Conservation (phyloP, 2,329 filamentous ascomycete species). For the Dryadomyces quercus-mongolicae region DNA sequence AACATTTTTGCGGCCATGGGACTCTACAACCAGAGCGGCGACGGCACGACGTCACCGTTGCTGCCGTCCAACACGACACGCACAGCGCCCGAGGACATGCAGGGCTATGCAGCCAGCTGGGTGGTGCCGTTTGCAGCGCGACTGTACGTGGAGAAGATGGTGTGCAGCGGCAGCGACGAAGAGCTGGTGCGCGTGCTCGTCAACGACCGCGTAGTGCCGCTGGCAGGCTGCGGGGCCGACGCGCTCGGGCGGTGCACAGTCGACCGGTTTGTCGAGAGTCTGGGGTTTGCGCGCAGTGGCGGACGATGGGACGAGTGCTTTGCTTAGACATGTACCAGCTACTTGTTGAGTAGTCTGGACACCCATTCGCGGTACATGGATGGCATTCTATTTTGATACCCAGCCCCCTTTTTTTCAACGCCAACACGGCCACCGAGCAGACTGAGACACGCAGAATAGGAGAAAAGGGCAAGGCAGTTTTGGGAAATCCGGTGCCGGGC, state of each 20-base stretch:
- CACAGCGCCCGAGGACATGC: slow-evolving; percentile 36
- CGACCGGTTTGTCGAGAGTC: slow-evolving; percentile 57
- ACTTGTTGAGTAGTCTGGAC: background rate
- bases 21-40: slow-evolving; percentile 55
- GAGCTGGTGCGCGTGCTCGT: slow-evolving; percentile 70
- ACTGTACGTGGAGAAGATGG: slow-evolving; percentile 81
- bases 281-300: slow-evolving; percentile 59
- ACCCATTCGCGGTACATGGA: background rate
- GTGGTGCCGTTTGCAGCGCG: slow-evolving; percentile 71
- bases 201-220: slow-evolving; percentile 69
- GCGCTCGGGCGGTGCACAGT: slow-evolving; percentile 57
- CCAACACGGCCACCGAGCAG: too few species aligned
- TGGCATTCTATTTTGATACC: background rate
- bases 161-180: slow-evolving; percentile 41
- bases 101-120: slow-evolving; percentile 66
- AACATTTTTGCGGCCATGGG: slow-evolving; percentile 66
- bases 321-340: slow-evolving; percentile 2
- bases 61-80: slow-evolving; percentile 40
- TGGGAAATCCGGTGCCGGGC: background rate
- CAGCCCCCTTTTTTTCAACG: too few species aligned
- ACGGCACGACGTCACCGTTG: too few species aligned
- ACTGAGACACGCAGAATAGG: background rate
- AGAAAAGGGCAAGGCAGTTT: background rate
- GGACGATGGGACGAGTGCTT: slow-evolving; percentile 64
- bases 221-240: slow-evolving; percentile 61